Evolutionary conservation across 129 eudicot species (phyloP), one percentile per base, ranked within the genome.

Genomic region (Helichrysum umbraculigerum): DNA sequence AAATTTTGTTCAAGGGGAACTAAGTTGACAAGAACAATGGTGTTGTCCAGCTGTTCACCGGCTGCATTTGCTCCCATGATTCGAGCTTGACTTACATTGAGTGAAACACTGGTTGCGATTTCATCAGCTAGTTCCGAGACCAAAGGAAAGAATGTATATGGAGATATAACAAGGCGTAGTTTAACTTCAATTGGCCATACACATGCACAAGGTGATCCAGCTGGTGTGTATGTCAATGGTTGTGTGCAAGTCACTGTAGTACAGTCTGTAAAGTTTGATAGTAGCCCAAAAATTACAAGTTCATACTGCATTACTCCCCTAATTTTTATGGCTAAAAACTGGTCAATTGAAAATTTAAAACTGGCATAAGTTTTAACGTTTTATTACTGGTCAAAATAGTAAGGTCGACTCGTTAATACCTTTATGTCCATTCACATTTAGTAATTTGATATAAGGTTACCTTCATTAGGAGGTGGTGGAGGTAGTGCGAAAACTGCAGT

Each of bases 31-130:
- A 87, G 86, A 78, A 91, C 96, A 70, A 82, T 78, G 66, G 99
- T 89, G 83, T 86, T 75, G 68, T 91, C 92, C 9, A 81, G 93
- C 83, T 88, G 88, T 66, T 89, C 90, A 21, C 86, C 87, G 1
- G 94, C 94, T 32, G 90, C 96, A 85, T 95, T 86, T 73, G 99
- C 97, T 82, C 99, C 99, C 89, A 85, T 86, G 56, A 95, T 86
- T 51, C 97, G 90, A 17, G 94, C 94, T 87, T 95, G 99, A 63
- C 91, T 89, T 74, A 63, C 87, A 61, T 91, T 85, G 41, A 95
- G 81, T 10, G 86, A 81, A 62, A 91, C 70, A 32, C 88, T 52
- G 7, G 83, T 72, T 22, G 99, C 82, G 44, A 95, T 86, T 71
- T 91, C 94, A 32, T 77, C 75, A 34, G 97, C 93, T 28, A 95